These are phyloP conservation scores for Neurospora sp. DNA, from an alignment of 495 filamentous ascomycete genomes.

Conservation along the genomic window DNA sequence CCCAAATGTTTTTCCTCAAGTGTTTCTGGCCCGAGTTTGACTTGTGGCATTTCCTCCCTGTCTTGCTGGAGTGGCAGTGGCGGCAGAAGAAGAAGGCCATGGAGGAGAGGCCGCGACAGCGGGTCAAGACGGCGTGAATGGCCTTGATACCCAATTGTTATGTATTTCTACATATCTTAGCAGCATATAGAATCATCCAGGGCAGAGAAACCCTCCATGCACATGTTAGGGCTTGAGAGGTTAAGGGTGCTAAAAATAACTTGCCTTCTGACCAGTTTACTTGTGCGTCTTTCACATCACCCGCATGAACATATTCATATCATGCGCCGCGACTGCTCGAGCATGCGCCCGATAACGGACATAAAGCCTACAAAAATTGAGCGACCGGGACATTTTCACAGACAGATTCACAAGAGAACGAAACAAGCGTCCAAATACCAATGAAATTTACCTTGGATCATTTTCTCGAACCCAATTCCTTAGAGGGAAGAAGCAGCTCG, in stretches of 20 bases:
- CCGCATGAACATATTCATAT: not conserved
- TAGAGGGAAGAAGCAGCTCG: not conserved
- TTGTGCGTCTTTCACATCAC: not conserved
- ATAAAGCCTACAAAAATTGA: not conserved
- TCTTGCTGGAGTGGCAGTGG: constrained; percentile 87
- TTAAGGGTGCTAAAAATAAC: not conserved
- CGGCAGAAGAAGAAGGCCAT: constrained; percentile 44
- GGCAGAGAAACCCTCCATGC: not conserved
- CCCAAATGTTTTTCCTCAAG: constrained; percentile 82
- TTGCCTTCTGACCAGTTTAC: not conserved
- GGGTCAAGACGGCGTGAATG: constrained; percentile 14
- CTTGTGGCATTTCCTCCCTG: constrained; percentile 86
- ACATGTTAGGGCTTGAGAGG: not conserved
- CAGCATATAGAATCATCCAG: not conserved
- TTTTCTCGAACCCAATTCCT: not conserved
- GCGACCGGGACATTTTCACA: not conserved
- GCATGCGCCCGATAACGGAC: not conserved
- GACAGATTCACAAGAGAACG: not conserved
- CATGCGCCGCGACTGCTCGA: not conserved
- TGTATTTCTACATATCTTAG: not conserved
- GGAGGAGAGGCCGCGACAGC: constrained; percentile 25
- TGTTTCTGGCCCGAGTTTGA: constrained; percentile 96
- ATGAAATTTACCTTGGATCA: not conserved
- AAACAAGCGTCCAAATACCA: not conserved
- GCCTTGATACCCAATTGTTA: not conserved